A percentile compares a stretch with the other conserved stretches of the same genome.
Conservation (phyloP, 192 early-diverging fungal genomes). For the Dissophora globulifera region DNA sequence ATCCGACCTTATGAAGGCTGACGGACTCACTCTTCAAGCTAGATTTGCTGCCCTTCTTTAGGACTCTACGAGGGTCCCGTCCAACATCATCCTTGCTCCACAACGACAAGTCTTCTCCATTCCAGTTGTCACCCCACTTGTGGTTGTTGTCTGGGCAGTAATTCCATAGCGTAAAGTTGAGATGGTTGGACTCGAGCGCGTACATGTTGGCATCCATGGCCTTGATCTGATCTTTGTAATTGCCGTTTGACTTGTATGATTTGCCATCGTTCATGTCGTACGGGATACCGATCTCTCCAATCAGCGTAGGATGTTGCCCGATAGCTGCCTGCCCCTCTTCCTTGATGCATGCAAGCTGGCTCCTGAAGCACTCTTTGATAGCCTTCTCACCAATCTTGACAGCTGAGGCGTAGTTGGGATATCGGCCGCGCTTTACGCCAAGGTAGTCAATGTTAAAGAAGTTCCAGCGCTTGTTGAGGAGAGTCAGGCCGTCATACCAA, state of each 20-base stretch:
- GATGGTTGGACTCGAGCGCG: conserved; percentile 55
- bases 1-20: conserved; percentile 13
- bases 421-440: conserved; percentile 66
- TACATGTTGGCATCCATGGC: conserved; percentile 66
- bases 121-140: conserved; percentile 66
- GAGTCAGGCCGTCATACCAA: conserved; percentile 71
- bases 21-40: conserved; percentile 4
- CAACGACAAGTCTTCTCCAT: conserved; percentile 64
- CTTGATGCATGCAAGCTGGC: conserved; percentile 58
- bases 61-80: conserved; percentile 12
- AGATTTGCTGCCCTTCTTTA: conserved; percentile 2
- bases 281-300: conserved; percentile 66
- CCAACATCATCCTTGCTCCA: conserved; percentile 42
- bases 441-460: conserved; percentile 67
- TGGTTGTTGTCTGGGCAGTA: conserved; percentile 63
- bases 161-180: conserved; percentile 66
- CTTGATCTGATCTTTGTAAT: conserved; percentile 58
- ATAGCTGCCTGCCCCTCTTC: conserved; percentile 57
- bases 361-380: conserved; percentile 61
- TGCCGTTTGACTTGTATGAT: conserved; percentile 24
- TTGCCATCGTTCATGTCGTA: conserved; percentile 59
- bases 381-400: conserved; percentile 63
- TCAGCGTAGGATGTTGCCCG: conserved; percentile 58
- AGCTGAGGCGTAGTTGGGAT: conserved; percentile 57
- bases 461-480: conserved; percentile 68